Conservation (phyloP, 139 green algal species). For the Auxenochlorella protothecoides region DNA sequence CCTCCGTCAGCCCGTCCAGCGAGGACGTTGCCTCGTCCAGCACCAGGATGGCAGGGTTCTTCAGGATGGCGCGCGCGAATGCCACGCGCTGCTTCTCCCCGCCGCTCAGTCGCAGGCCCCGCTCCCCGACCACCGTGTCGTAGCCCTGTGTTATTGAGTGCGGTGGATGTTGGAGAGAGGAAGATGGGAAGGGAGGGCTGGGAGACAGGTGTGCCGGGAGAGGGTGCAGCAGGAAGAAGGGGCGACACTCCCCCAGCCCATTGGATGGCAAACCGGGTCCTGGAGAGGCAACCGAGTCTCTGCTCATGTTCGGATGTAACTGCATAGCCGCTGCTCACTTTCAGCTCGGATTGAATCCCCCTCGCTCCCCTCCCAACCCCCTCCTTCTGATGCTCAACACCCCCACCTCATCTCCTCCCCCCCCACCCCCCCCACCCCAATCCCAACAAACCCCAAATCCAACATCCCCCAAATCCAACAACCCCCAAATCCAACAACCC, state of each 20-base stretch:
- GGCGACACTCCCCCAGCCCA: background rate
- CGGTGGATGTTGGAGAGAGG: constrained; percentile 2
- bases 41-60: constrained; percentile 56
- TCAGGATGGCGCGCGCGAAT: constrained; percentile 71
- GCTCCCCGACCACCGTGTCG: constrained; percentile 28
- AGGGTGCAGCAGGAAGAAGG: background rate
- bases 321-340: too few relatives aligned
- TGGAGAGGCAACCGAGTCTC: background rate
- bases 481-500: too few relatives aligned
- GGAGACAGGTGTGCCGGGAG: too few relatives aligned
- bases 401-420: too few relatives aligned
- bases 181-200: constrained; percentile 15
- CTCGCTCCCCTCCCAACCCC: too few relatives aligned
- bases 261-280: background rate
- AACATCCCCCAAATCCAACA: too few relatives aligned
- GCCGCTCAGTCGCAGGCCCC: constrained; percentile 38
- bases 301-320: background rate
- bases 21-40: constrained; percentile 81
- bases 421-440: background rate
- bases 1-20: constrained; percentile 60
- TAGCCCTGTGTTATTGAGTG: constrained; percentile 10
- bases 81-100: constrained; percentile 81
- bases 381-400: too few relatives aligned
- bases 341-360: too few relatives aligned
- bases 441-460: too few relatives aligned